These are phyloP conservation scores for barley (Hordeum vulgare) DNA, from an alignment of 176 grass and related monocot genomes.

Conservation along the genomic window MorexV3_pseudomolecules_assembly NC_058522.1:520068849-520069348, in stretches of 20 bases:
- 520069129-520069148: conserved; percentile 46
- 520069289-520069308: conserved; percentile 94
- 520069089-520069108: conserved; percentile 70
- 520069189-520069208: conserved; percentile 44
- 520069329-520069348: conserved; percentile 29
- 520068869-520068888: conserved; percentile 62
- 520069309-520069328: conserved; percentile 52
- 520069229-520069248: conserved; percentile 43
- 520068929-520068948: conserved; percentile 73
- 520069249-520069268: conserved; percentile 62
- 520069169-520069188: conserved; percentile 30
- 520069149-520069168: conserved; percentile 20
- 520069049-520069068: conserved; percentile 45
- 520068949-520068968: conserved; percentile 61
- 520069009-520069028: conserved; percentile 98
- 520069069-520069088: conserved; percentile 49
- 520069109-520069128: conserved; percentile 79
- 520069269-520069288: conserved; percentile 74
- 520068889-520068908: conserved; percentile 60
- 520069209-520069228: conserved; percentile 67
- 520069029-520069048: conserved; percentile 60
- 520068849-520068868: conserved; percentile 58
- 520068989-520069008: conserved; percentile 39
- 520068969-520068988: conserved; percentile 40
- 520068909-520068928: conserved; percentile 51